Conservation (phyloP, 164 flowering plant species). For the Vitis rupestris region DNA sequence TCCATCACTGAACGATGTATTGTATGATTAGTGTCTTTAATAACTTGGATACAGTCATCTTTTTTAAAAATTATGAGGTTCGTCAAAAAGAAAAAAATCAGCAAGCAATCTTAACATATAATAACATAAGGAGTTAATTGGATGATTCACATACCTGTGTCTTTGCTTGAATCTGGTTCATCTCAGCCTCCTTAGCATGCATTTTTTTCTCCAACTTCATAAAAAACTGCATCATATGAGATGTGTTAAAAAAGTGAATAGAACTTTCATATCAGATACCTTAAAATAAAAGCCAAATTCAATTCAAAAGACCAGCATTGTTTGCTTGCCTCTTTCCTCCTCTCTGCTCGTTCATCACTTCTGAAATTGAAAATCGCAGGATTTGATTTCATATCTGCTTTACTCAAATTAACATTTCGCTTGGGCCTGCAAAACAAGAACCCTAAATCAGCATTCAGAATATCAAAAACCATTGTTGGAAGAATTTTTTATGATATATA, state of each 20-base stretch:
- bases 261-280: not conserved
- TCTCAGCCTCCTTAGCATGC: slow-evolving; percentile 65
- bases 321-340: slow-evolving; percentile 67
- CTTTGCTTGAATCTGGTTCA: slow-evolving; percentile 57
- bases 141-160: slow-evolving; percentile 40
- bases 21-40: too few species aligned
- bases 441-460: not conserved
- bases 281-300: not conserved
- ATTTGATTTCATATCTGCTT: slow-evolving; percentile 22
- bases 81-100: too few species aligned
- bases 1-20: too few species aligned
- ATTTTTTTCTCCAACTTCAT: slow-evolving; percentile 54
- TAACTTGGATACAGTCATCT: too few species aligned
- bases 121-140: not conserved
- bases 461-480: not conserved
- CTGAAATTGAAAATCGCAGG: slow-evolving; percentile 38
- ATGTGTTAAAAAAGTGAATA: not conserved
- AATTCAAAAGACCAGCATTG: slow-evolving; percentile 7
- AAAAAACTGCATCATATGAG: slow-evolving; percentile 39
- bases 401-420: slow-evolving; percentile 22
- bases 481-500: not conserved
- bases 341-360: slow-evolving; percentile 65
- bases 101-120: too few species aligned
- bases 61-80: too few species aligned
- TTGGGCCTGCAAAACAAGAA: slow-evolving; percentile 29